Evolutionary conservation across 2,329 filamentous ascomycete species (phyloP).

Genomic region (Mariannaea sp.): DNA sequence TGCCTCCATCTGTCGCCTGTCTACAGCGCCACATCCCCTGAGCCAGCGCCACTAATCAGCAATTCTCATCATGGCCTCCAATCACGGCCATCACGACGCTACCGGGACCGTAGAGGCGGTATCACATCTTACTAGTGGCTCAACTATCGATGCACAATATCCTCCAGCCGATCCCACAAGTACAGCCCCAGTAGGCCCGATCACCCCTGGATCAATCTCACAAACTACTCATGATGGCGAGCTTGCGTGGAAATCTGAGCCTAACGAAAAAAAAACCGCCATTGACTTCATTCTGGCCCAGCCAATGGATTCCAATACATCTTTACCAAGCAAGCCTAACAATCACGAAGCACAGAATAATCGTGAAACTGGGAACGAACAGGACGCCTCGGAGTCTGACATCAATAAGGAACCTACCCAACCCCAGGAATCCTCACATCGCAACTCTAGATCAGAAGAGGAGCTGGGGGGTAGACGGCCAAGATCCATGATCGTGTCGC

Average conservation of each 20-base stretch:
- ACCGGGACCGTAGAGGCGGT: slow-evolving; percentile 15
- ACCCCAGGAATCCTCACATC: background rate
- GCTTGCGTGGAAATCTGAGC: background rate
- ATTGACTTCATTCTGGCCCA: background rate
- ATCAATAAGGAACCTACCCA: background rate
- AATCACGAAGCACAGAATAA: too few relatives aligned
- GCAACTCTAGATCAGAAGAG: background rate
- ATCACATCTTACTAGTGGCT: slow-evolving; percentile 7
- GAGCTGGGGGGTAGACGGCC: slow-evolving; percentile 18
- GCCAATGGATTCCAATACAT: background rate
- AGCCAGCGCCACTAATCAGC: background rate
- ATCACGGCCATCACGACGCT: slow-evolving; percentile 5
- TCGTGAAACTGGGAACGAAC: background rate
- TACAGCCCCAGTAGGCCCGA: background rate
- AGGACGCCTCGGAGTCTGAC: background rate
- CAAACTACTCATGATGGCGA: background rate
- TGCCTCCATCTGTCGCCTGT: background rate
- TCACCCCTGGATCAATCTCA: background rate
- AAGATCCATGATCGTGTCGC: slow-evolving; percentile 34
- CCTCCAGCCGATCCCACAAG: background rate
- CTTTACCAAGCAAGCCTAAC: too few relatives aligned
- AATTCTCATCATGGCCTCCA: slow-evolving; percentile 11
- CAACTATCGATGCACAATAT: background rate
- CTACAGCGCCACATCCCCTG: slow-evolving; percentile 1
- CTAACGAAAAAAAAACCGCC: background rate